A percentile compares a stretch with the other conserved stretches of the same genome.
These are phyloP conservation scores for Daldinia sp. DNA, from an alignment of 2,329 filamentous ascomycete genomes.

Conservation along the genomic window DNA sequence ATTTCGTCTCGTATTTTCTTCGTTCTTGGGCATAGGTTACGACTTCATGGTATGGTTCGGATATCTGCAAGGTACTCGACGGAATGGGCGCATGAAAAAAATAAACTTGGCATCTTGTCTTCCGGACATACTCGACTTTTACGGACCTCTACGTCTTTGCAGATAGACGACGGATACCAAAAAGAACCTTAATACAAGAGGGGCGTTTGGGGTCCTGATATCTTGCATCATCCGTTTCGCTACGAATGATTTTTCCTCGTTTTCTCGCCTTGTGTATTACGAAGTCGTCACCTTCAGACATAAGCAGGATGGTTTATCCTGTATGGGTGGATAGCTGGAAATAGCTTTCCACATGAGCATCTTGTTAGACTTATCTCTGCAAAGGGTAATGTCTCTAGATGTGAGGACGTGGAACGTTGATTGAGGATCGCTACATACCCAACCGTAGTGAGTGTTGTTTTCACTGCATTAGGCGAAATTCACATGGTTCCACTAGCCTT, in stretches of 20 bases:
- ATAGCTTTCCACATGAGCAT: constrained; percentile 69
- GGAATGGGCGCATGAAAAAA: constrained; percentile 62
- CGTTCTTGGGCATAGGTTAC: constrained; percentile 60
- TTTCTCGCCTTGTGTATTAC: constrained; percentile 60
- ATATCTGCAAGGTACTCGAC: constrained; percentile 68
- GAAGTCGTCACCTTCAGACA: constrained; percentile 57
- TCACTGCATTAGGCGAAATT: constrained; percentile 72
- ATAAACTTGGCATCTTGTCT: constrained; percentile 50
- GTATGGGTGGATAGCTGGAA: constrained; percentile 71
- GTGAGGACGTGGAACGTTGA: constrained; percentile 73
- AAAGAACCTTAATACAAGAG: constrained; percentile 68
- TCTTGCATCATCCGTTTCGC: constrained; percentile 74
- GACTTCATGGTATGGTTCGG: constrained; percentile 67
- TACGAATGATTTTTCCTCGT: constrained; percentile 59
- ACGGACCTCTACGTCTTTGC: constrained; percentile 63
- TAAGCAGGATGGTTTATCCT: constrained; percentile 53
- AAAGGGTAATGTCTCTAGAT: constrained; percentile 50
- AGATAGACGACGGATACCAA: constrained; percentile 79
- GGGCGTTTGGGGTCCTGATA: constrained; percentile 87
- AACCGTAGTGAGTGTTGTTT: constrained; percentile 62
- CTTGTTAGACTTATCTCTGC: constrained; percentile 53
- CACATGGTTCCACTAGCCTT: constrained; percentile 64
- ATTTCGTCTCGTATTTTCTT: constrained; percentile 57
- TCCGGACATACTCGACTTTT: constrained; percentile 53
- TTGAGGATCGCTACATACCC: constrained; percentile 74